Conservation (phyloP, 768 basidiomycete species). For the Mycena galericulata region DNA sequence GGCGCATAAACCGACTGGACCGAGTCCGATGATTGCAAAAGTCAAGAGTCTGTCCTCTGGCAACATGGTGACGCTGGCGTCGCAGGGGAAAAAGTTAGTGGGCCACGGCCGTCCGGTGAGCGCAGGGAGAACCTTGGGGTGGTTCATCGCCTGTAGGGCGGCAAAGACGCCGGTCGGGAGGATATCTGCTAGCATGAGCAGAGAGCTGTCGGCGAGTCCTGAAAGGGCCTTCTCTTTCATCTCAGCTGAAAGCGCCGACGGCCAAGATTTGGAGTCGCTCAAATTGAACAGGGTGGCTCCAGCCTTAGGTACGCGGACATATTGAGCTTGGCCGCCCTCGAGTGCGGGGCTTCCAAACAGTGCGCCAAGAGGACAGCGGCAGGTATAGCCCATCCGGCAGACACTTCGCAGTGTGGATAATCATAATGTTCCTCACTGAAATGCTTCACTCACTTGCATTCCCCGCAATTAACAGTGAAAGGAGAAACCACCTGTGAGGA, state of each 20-base stretch:
- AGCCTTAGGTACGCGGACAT: constrained; percentile 81
- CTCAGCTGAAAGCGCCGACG: constrained; percentile 50
- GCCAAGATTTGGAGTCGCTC: constrained; percentile 60
- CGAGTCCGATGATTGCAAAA: constrained; percentile 78
- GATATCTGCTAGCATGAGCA: constrained; percentile 82
- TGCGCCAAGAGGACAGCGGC: constrained; percentile 68
- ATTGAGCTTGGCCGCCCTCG: constrained; percentile 85
- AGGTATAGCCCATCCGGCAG: constrained; percentile 80
- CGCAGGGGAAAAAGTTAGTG: constrained; percentile 49
- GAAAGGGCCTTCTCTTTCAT: constrained; percentile 53
- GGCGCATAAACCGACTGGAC: constrained; percentile 84
- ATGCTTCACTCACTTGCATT: constrained; percentile 74
- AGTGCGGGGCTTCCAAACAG: constrained; percentile 76
- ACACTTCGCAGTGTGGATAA: constrained; percentile 53
- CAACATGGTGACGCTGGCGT: constrained; percentile 49
- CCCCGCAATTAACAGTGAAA: constrained; percentile 86
- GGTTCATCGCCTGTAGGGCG: constrained; percentile 75
- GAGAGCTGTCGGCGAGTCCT: constrained; percentile 68
- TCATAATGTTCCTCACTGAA: neutral
- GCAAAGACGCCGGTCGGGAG: constrained; percentile 86
- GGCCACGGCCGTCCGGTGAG: constrained; percentile 74
- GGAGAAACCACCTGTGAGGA: constrained; percentile 71
- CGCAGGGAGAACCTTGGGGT: constrained; percentile 76
- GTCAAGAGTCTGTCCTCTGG: constrained; percentile 65
- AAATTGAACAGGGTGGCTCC: constrained; percentile 83